Percentiles rank a stretch among this genome's conserved stretches.
These are phyloP conservation scores for Strobilomyces dryophilus DNA, from an alignment of 768 basidiomycete species.

Conservation along the genomic window DNA sequence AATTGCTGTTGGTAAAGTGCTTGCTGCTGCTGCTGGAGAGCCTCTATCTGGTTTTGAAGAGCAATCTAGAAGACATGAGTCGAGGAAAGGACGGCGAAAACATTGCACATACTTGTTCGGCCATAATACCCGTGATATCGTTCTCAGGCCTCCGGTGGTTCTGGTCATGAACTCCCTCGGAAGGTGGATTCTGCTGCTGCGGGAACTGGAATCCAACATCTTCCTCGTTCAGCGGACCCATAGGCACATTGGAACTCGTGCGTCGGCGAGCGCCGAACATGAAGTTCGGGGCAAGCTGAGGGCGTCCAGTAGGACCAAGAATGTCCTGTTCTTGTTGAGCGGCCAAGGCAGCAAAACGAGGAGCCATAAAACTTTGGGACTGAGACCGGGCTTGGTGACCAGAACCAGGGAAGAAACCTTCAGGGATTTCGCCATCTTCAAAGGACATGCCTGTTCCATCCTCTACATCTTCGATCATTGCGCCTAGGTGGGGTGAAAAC, in stretches of 20 bases:
- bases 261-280: slow-evolving; percentile 73
- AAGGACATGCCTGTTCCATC: slow-evolving; percentile 48
- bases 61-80: slow-evolving; percentile 57
- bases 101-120: slow-evolving; percentile 72
- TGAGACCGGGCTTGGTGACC: slow-evolving; percentile 70
- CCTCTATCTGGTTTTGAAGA: slow-evolving; percentile 87
- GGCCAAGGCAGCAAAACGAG: slow-evolving; percentile 80
- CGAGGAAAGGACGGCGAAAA: not conserved
- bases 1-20: slow-evolving; percentile 87
- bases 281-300: slow-evolving; percentile 87
- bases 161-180: slow-evolving; percentile 30
- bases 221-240: slow-evolving; percentile 76
- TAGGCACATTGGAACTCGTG: slow-evolving; percentile 47
- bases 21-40: slow-evolving; percentile 85
- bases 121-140: slow-evolving; percentile 89
- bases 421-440: slow-evolving; percentile 80
- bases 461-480: slow-evolving; percentile 82
- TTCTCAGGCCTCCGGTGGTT: slow-evolving; percentile 56
- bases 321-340: slow-evolving; percentile 63
- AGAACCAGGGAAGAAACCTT: slow-evolving; percentile 44
- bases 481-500: slow-evolving; percentile 75
- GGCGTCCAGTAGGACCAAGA: slow-evolving; percentile 73
- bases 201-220: slow-evolving; percentile 82
- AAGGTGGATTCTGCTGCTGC: slow-evolving; percentile 48
- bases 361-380: slow-evolving; percentile 83